These are phyloP conservation scores for Sanghuangporus sanghuang DNA, from an alignment of 1,284 basidiomycete species.

Conservation along the genomic window DNA sequence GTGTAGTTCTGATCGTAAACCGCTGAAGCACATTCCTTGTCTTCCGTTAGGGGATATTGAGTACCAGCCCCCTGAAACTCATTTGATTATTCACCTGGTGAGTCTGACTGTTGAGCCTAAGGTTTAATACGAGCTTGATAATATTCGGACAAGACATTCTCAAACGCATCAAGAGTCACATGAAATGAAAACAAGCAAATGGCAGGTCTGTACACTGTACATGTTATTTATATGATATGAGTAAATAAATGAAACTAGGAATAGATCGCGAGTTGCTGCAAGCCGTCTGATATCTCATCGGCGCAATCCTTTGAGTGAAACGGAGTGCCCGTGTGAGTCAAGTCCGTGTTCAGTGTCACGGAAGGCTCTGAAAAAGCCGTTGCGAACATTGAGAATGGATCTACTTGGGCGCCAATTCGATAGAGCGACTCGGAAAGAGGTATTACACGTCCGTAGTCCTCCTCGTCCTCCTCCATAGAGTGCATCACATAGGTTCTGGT, in stretches of 20 bases:
- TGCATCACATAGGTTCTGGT: not conserved
- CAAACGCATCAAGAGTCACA: not conserved
- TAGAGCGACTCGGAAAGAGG: slow-evolving; percentile 1
- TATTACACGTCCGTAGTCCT: slow-evolving; percentile 13
- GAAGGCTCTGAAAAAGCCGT: slow-evolving; percentile 5
- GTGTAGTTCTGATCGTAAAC: too few species aligned
- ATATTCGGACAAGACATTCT: too few species aligned
- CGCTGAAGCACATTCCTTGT: too few species aligned
- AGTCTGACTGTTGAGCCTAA: too few species aligned
- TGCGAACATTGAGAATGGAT: slow-evolving; percentile 16
- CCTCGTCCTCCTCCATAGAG: slow-evolving; percentile 11
- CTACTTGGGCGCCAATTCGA: slow-evolving; percentile 10
- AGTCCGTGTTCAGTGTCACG: not conserved
- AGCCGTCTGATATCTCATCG: not conserved
- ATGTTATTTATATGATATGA: too few species aligned
- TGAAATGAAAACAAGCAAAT: not conserved
- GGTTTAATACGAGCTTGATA: too few species aligned
- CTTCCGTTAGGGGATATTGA: too few species aligned
- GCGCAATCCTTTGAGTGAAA: not conserved
- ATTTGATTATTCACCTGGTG: too few species aligned
- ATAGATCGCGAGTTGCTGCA: not conserved
- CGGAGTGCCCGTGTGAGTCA: not conserved
- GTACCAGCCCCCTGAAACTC: too few species aligned
- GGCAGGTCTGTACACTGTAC: too few species aligned
- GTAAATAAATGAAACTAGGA: not conserved